phyloP scores from a whole-genome alignment of 31 red algal genomes.

The Bonnemaisonia californica region DNA sequence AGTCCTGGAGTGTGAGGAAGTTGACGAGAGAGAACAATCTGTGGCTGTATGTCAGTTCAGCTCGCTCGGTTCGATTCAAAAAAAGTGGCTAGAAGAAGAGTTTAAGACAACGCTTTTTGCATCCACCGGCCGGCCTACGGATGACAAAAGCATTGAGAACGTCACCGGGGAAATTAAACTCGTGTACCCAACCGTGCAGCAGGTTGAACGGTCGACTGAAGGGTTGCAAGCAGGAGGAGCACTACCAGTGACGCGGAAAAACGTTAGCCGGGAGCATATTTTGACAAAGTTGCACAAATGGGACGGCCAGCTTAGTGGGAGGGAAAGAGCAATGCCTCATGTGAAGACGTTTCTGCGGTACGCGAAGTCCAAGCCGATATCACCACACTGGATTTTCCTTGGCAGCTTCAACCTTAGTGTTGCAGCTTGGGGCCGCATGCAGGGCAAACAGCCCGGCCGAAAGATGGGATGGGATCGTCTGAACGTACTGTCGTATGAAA shows the following conservation, averaged over 20 bases:
- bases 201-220: constrained; percentile 70
- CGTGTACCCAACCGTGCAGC: constrained; percentile 57
- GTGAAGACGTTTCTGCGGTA: constrained; percentile 85
- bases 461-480: constrained; percentile 17
- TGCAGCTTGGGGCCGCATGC: constrained; percentile 87
- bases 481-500: constrained; percentile 71
- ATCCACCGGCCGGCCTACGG: not conserved
- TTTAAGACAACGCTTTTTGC: constrained; percentile 59
- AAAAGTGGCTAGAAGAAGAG: constrained; percentile 65
- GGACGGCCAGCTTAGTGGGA: constrained; percentile 37
- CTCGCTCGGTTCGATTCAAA: constrained; percentile 69
- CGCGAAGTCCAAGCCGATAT: not conserved
- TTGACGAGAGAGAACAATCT: constrained; percentile 2
- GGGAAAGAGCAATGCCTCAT: constrained; percentile 78
- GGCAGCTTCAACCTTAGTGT: constrained; percentile 86
- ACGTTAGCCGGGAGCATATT: constrained; percentile 56
- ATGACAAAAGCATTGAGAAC: not conserved
- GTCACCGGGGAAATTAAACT: constrained; percentile 29
- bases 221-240: constrained; percentile 67
- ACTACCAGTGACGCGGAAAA: constrained; percentile 60
- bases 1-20: constrained; percentile 35
- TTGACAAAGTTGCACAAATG: constrained; percentile 52
- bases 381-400: constrained; percentile 66
- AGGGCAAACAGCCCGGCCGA: constrained; percentile 23
- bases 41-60: constrained; percentile 74